Evolutionary conservation across 306 rosid species (phyloP).

Genomic region (Medicago ruthenica): DNA sequence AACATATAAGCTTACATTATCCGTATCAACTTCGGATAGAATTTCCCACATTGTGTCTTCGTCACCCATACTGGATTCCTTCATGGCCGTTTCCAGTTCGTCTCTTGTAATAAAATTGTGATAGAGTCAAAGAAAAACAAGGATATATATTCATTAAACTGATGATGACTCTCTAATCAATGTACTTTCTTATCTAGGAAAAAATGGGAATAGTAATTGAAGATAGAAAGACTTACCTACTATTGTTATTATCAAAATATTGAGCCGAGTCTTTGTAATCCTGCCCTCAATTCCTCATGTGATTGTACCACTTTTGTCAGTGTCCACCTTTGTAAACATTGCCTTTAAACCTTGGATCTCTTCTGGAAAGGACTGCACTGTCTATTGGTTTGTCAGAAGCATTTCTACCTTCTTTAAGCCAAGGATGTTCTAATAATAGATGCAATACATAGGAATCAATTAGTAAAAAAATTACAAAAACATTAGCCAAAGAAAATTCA

Average conservation of each 20-base stretch:
- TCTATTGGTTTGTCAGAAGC: slow-evolving; percentile 93
- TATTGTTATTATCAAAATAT: slow-evolving; percentile 77
- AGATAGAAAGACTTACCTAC: slow-evolving; percentile 64
- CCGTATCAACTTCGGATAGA: slow-evolving; percentile 84
- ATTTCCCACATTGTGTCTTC: slow-evolving; percentile 76
- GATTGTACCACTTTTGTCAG: slow-evolving; percentile 85
- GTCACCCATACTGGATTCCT: slow-evolving; percentile 83
- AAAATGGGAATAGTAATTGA: neutral
- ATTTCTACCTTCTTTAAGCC: slow-evolving; percentile 87
- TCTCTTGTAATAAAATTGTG: slow-evolving; percentile 84
- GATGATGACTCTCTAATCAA: too few species aligned
- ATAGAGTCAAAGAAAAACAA: slow-evolving; percentile 5
- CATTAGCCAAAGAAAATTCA: neutral
- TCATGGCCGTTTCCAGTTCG: slow-evolving; percentile 82
- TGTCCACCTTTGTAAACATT: slow-evolving; percentile 82
- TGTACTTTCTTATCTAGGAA: too few species aligned
- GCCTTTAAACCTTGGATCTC: slow-evolving; percentile 49
- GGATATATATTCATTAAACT: too few species aligned
- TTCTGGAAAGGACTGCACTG: slow-evolving; percentile 87
- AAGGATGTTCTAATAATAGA: slow-evolving; percentile 77
- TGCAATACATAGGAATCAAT: slow-evolving; percentile 40
- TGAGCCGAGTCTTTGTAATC: slow-evolving; percentile 84
- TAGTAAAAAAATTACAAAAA: slow-evolving; percentile 29
- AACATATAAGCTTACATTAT: slow-evolving; percentile 61
- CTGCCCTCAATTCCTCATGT: slow-evolving; percentile 75